Evolutionary conservation across 345 rosid genomes (phyloP).

Genomic region (Euphorbia lathyris): DNA sequence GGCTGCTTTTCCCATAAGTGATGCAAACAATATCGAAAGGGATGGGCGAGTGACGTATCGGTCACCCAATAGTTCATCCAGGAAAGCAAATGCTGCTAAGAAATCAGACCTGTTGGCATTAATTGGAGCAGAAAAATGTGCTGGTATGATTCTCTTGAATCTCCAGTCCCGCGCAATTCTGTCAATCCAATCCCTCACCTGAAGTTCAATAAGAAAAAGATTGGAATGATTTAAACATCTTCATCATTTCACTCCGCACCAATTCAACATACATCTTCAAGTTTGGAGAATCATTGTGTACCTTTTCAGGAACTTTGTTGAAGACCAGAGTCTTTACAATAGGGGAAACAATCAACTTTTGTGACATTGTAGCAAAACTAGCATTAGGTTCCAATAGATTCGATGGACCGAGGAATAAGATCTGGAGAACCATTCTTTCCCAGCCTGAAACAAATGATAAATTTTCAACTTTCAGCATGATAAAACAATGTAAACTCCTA

Average conservation of each 20-base stretch:
- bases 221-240: conserved; percentile 10
- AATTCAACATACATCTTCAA: background rate
- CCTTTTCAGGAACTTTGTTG: conserved; percentile 98
- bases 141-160: conserved; percentile 91
- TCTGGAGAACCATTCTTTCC: conserved; percentile 99
- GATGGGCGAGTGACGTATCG: conserved; percentile 66
- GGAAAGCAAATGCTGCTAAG: conserved; percentile 78
- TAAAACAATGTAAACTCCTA: background rate
- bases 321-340: conserved; percentile 91
- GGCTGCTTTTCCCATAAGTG: conserved; percentile 87
- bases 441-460: conserved; percentile 57
- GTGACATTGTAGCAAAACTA: conserved; percentile 91
- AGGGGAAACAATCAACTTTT: conserved; percentile 91
- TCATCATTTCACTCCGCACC: background rate
- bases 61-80: conserved; percentile 82
- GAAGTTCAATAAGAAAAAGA: conserved; percentile 11
- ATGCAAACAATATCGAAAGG: conserved; percentile 61
- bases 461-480: conserved; percentile 2
- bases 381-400: conserved; percentile 92
- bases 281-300: conserved; percentile 17
- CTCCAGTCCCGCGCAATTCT: conserved; percentile 79
- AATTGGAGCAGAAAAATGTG: conserved; percentile 89
- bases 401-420: conserved; percentile 89
- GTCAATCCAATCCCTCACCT: conserved; percentile 96
- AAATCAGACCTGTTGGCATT: conserved; percentile 82